Base-by-base conservation (phyloP, 345 rosid genomes). In the Nephelium lappaceum region DNA sequence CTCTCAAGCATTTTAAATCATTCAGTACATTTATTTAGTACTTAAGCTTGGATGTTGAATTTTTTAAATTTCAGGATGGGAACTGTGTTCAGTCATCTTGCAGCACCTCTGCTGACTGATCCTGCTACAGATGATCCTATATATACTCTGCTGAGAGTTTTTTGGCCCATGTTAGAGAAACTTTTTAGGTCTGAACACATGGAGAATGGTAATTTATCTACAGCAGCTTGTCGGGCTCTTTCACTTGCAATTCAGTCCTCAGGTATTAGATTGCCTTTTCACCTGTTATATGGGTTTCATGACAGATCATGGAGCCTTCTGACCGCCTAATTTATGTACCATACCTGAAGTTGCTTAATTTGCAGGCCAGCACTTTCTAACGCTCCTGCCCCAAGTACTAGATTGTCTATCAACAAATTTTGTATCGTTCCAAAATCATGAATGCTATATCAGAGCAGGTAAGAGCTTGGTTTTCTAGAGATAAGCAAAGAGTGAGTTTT, bases 101-200 rank as follows among this genome's bases (percentile, higher is more conserved):
- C 89, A 6, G 81, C 87, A 49, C 78, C 90, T 76, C 72, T 79
- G 77, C 83, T 88, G 42, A 78, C 83, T 77, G 89, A 87, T 74
- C 81, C 85, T 74, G 87, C 84, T 38, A 84, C 86, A 65, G 93
- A 92, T 68, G 88, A 93, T 89, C 91, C 98, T 74, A 84, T 90
- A 55, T 85, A 86, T 80, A 81, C 87, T 23, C 80, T 92, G 75
- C 75, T 95, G 74, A 86, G 92, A 72, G 88, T 89, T 69, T 93
- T 95, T 77, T 95, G 99, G 99, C 97, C 99, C 73, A 86, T 91
- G 81, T 80, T 92, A 82, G 98, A 95, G 85, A 95, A 93, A 84
- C 86, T 95, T 64, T 88, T 91, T 81, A 87, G 88, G 78, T 90
- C 99, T 73, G 87, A 88, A 65, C 94, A 90, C 82, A 90, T 95